Conservation (phyloP, 768 basidiomycete genomes). For the Kwoniella sp. region DNA sequence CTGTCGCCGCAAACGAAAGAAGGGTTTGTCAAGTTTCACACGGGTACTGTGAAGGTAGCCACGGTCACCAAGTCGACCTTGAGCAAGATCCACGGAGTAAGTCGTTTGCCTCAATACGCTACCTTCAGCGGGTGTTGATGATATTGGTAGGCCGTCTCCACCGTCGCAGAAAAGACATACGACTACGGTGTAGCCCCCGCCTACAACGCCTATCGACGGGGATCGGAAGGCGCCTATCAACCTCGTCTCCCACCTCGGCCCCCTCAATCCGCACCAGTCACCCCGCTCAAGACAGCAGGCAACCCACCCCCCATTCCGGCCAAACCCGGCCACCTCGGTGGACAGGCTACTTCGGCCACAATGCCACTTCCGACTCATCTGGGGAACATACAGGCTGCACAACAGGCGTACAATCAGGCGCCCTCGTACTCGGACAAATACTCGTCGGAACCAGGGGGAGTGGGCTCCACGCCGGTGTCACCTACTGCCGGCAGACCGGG, state of each 20-base stretch:
- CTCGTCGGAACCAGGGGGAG: neutral
- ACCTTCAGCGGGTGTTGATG: neutral
- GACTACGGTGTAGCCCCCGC: constrained; percentile 20
- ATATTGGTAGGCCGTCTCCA: constrained; percentile 30
- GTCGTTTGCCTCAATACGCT: constrained; percentile 9
- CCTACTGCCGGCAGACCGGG: neutral
- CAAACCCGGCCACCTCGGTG: constrained; percentile 2
- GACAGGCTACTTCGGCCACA: neutral
- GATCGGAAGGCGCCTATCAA: neutral
- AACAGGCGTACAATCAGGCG: constrained; percentile 3
- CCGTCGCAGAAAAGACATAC: constrained; percentile 32
- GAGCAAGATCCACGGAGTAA: constrained; percentile 56
- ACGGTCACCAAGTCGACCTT: constrained; percentile 64
- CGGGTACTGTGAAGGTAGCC: constrained; percentile 63
- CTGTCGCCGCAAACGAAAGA: constrained; percentile 62
- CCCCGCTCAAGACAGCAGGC: neutral
- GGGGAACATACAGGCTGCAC: constrained; percentile 12
- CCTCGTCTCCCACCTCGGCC: constrained; percentile 10
- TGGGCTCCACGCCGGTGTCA: neutral
- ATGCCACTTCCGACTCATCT: constrained; percentile 11
- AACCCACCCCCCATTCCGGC: constrained; percentile 2
- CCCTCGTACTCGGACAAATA: constrained; percentile 4
- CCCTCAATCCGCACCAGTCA: neutral
- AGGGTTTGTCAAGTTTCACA: constrained; percentile 61
- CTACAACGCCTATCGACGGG: constrained; percentile 13